A percentile compares a stretch with the other conserved stretches of the same genome.
phyloP scores from a whole-genome alignment of 768 basidiomycete species.

The Tubosaeta sp. region DNA sequence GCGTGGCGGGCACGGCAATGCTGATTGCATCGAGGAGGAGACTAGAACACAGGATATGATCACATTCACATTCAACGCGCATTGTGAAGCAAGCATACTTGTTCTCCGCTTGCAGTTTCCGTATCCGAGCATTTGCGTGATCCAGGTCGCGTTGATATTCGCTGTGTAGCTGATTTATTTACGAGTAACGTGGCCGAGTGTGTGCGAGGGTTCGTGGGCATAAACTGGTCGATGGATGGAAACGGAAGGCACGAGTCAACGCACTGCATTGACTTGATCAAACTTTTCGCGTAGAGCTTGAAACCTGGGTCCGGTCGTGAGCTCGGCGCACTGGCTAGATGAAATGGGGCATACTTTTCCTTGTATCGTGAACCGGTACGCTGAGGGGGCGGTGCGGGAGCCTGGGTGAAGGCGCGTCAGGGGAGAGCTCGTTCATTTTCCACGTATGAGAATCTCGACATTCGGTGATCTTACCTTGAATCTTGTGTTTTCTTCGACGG shows the following conservation, averaged over 20 bases:
- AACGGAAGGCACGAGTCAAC: conserved; percentile 4
- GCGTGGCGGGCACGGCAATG: conserved; percentile 29
- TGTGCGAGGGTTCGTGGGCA: neutral
- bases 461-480: conserved; percentile 30
- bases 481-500: conserved; percentile 19
- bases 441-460: neutral
- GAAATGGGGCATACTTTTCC: conserved; percentile 30
- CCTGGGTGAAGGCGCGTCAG: conserved; percentile 1
- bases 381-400: conserved; percentile 10
- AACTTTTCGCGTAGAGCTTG: conserved; percentile 30
- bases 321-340: neutral
- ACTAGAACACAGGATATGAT: conserved; percentile 5
- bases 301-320: conserved; percentile 16
- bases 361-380: conserved; percentile 24
- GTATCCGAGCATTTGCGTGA: conserved; percentile 25
- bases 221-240: neutral
- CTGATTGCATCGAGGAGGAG: conserved; percentile 33
- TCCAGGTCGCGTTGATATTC: conserved; percentile 26
- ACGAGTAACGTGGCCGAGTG: neutral
- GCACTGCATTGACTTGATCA: conserved; percentile 30
- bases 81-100: conserved; percentile 19
- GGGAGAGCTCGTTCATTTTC: neutral
- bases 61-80: neutral
- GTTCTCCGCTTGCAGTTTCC: conserved; percentile 30
- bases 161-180: conserved; percentile 16